Conservation (phyloP, 208 protist genomes). For the Naegleria lovaniensis region DNA sequence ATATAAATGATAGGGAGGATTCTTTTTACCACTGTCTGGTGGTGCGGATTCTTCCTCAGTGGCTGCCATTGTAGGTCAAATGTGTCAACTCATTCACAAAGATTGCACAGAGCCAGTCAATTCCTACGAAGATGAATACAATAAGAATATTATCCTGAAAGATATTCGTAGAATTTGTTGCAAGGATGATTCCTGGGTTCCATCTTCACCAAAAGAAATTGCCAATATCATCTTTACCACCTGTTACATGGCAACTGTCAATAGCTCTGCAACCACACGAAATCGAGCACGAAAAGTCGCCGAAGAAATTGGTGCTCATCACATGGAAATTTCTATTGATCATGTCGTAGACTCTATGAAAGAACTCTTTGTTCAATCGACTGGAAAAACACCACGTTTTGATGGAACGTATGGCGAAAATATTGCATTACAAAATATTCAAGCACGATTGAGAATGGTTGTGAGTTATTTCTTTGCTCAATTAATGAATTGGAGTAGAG, state of each 20-base stretch:
- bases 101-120: conserved; percentile 34
- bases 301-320: conserved; percentile 47
- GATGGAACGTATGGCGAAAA: conserved; percentile 51
- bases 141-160: conserved; percentile 36
- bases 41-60: conserved; percentile 55
- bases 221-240: conserved; percentile 48
- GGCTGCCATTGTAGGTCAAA: conserved; percentile 55
- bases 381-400: conserved; percentile 37
- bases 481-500: conserved; percentile 50
- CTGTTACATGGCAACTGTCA: conserved; percentile 52
- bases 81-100: conserved; percentile 56
- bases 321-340: conserved; percentile 55
- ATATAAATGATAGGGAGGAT: conserved; percentile 48
- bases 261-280: conserved; percentile 47
- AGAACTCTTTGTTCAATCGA: conserved; percentile 28
- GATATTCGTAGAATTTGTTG: conserved; percentile 46
- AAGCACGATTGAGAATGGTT: conserved; percentile 55
- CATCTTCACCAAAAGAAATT: conserved; percentile 34
- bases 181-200: conserved; percentile 34
- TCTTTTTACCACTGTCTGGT: conserved; percentile 56
- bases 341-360: conserved; percentile 40
- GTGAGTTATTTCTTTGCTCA: conserved; percentile 56
- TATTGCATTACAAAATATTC: conserved; percentile 71
- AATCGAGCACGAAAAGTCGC: conserved; percentile 43
- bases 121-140: not conserved